Conservation (phyloP, 2,329 filamentous ascomycete species). For the Paecilomyces fulvus region DNA sequence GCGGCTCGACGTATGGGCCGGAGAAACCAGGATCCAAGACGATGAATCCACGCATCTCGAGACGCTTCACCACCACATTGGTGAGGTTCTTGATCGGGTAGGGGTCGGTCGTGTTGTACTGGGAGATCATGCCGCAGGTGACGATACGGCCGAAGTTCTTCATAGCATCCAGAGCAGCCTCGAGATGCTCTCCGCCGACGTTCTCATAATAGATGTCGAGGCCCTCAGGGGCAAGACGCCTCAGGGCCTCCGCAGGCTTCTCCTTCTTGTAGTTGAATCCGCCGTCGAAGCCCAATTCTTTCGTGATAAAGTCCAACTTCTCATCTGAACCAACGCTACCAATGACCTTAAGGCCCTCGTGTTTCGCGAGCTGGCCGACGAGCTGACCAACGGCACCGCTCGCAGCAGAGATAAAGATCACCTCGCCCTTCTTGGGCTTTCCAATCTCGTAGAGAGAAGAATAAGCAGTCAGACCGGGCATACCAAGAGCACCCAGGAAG, state of each 20-base stretch:
- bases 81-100: slow-evolving; percentile 62
- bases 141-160: slow-evolving; percentile 60
- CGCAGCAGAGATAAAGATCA: slow-evolving; percentile 73
- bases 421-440: slow-evolving; percentile 66
- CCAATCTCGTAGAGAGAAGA: slow-evolving; percentile 67
- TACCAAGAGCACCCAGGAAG: slow-evolving; percentile 69
- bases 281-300: slow-evolving; percentile 61
- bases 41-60: slow-evolving; percentile 67
- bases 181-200: slow-evolving; percentile 66
- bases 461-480: slow-evolving; percentile 71
- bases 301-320: slow-evolving; percentile 66
- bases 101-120: slow-evolving; percentile 61
- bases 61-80: slow-evolving; percentile 56
- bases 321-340: slow-evolving; percentile 72
- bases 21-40: slow-evolving; percentile 59
- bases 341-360: slow-evolving; percentile 68
- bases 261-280: slow-evolving; percentile 90
- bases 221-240: slow-evolving; percentile 63
- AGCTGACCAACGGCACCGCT: slow-evolving; percentile 75
- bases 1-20: slow-evolving; percentile 57
- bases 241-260: slow-evolving; percentile 57
- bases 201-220: slow-evolving; percentile 82
- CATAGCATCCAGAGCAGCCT: slow-evolving; percentile 56
- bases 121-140: slow-evolving; percentile 60
- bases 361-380: slow-evolving; percentile 76